Percentiles rank a stretch among this genome's conserved stretches.
These are phyloP conservation scores for Daedalea quercina DNA, from an alignment of 768 basidiomycete species.

Conservation along the genomic window DNA sequence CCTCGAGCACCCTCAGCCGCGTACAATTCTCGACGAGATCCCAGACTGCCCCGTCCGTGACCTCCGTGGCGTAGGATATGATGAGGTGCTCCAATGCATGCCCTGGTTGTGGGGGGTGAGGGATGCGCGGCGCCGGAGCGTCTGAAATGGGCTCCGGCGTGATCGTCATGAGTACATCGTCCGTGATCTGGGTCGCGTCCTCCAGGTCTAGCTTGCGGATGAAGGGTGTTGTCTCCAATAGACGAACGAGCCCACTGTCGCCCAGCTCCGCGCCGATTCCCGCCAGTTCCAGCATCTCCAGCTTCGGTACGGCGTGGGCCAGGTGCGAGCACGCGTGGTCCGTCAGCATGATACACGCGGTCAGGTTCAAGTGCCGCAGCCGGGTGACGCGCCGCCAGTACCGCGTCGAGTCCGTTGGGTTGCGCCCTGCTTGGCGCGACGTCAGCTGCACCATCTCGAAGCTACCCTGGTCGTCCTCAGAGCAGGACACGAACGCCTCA, in stretches of 20 bases:
- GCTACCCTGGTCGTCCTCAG: conserved; percentile 28
- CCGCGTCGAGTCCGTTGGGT: conserved; percentile 38
- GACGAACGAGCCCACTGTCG: conserved; percentile 65
- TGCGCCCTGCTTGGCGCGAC: conserved; percentile 60
- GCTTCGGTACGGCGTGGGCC: conserved; percentile 57
- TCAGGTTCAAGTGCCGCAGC: conserved; percentile 69
- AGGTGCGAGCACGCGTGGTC: conserved; percentile 72
- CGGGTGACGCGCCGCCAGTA: conserved; percentile 58
- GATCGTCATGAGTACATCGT: conserved; percentile 59
- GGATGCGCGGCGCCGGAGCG: conserved; percentile 9
- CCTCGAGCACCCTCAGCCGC: conserved; percentile 61
- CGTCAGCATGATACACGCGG: conserved; percentile 64
- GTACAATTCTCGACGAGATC: conserved; percentile 59
- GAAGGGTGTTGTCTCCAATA: conserved; percentile 62
- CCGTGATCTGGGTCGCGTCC: conserved; percentile 68
- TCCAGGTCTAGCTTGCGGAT: conserved; percentile 83
- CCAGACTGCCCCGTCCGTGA: conserved; percentile 60
- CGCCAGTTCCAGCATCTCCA: conserved; percentile 77
- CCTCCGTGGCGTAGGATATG: conserved; percentile 56
- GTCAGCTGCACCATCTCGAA: conserved; percentile 45
- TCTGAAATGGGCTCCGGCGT: conserved; percentile 36
- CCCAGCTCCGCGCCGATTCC: conserved; percentile 64
- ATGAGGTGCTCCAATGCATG: conserved; percentile 66
- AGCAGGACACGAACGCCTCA: conserved; percentile 62
- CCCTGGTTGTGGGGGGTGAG: conserved; percentile 41